These are phyloP conservation scores for Ogataea degrootiae DNA, from an alignment of 805 yeast species.

Conservation along the genomic window DNA sequence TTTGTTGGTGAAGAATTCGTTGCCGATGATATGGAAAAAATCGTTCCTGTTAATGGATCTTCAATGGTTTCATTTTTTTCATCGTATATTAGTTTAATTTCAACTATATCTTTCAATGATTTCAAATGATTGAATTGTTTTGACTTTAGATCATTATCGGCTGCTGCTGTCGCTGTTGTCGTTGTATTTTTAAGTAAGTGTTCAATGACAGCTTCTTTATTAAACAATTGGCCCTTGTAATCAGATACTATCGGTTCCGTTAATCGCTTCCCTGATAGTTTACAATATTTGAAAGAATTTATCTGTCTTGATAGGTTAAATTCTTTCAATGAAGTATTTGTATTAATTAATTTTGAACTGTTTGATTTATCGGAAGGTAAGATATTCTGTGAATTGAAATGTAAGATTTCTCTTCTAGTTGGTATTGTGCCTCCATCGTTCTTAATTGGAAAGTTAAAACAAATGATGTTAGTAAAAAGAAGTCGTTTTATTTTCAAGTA, in stretches of 20 bases:
- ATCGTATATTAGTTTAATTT: constrained; percentile 35
- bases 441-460: constrained; percentile 14
- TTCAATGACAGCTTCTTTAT: constrained; percentile 60
- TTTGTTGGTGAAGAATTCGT: background rate
- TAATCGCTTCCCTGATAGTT: constrained; percentile 38
- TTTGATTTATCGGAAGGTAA: constrained; percentile 10
- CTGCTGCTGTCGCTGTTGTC: constrained; percentile 28
- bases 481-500: too few species aligned
- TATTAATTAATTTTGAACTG: constrained; percentile 5
- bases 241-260: constrained; percentile 61
- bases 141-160: constrained; percentile 8
- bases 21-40: too few species aligned
- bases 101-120: constrained; percentile 24
- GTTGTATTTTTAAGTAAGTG: constrained; percentile 41
- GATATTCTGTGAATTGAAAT: constrained; percentile 12
- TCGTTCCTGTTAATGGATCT: background rate
- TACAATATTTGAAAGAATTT: constrained; percentile 45
- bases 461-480: constrained; percentile 3
- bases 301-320: constrained; percentile 18
- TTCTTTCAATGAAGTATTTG: constrained; percentile 3
- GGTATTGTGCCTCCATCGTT: constrained; percentile 76
- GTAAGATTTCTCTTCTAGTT: constrained; percentile 46
- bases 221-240: constrained; percentile 57
- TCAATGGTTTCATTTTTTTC: constrained; percentile 21
- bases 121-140: constrained; percentile 28